Conservation (phyloP, 139 green algal genomes). For the Chlorella sp. region DNA sequence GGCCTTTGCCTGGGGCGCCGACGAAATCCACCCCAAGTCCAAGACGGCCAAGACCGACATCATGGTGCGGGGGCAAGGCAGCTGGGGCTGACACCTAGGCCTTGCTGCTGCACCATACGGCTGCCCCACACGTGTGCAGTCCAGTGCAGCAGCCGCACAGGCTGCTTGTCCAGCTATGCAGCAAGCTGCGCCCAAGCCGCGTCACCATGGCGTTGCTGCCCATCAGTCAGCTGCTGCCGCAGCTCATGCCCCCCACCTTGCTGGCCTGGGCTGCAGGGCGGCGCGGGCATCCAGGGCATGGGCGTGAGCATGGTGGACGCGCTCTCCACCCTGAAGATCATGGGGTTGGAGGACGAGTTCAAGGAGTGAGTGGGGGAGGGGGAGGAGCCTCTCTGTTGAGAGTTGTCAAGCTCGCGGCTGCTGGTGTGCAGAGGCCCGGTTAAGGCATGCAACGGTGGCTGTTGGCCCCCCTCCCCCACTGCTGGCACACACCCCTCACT, state of each 20-base stretch:
- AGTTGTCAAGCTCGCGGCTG: too few species aligned
- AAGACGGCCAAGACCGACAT: conserved; percentile 39
- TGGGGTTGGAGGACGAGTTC: conserved; percentile 65
- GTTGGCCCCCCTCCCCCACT: too few species aligned
- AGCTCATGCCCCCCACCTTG: neutral
- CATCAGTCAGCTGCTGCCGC: too few species aligned
- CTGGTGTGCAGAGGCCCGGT: too few species aligned
- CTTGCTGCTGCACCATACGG: neutral
- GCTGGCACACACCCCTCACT: too few species aligned
- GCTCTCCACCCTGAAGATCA: conserved; percentile 79
- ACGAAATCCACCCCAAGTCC: conserved; percentile 65
- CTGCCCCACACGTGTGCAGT: too few species aligned
- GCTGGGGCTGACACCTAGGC: too few species aligned
- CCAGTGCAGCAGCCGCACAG: too few species aligned
- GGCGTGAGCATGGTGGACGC: conserved; percentile 67
- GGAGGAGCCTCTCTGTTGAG: too few species aligned
- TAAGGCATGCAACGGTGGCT: too few species aligned
- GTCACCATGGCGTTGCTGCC: neutral
- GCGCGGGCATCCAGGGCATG: conserved; percentile 61
- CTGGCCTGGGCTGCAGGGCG: conserved; percentile 7
- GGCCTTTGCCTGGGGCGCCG: conserved; percentile 65
- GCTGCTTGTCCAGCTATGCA: neutral
- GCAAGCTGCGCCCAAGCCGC: too few species aligned
- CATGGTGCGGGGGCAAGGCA: conserved; percentile 34
- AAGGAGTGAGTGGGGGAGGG: conserved; percentile 2